These are phyloP conservation scores for Yarrowia sp. DNA, from an alignment of 805 yeast genomes.

Conservation along the genomic window DNA sequence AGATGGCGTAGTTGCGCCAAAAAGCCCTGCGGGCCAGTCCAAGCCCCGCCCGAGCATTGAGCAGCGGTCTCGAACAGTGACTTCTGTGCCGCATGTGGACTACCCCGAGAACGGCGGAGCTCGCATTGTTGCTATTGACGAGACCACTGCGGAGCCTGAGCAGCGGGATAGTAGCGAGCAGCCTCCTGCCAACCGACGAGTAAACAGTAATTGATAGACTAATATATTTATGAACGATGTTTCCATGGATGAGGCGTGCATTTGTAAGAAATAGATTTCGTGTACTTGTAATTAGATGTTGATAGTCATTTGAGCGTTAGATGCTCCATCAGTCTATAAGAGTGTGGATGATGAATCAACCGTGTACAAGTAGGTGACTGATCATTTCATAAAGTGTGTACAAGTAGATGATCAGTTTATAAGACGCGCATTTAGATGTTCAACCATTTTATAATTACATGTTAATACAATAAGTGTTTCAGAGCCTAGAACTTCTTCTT, in stretches of 20 bases:
- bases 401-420: too few species aligned
- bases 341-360: too few species aligned
- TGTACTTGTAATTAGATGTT: too few species aligned
- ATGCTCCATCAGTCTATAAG: too few species aligned
- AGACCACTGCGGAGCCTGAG: not conserved
- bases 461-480: not conserved
- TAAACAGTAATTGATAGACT: slow-evolving; percentile 25
- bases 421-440: too few species aligned
- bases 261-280: too few species aligned
- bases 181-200: slow-evolving; percentile 16
- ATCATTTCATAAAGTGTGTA: too few species aligned
- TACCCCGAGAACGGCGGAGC: slow-evolving; percentile 17
- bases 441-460: not conserved
- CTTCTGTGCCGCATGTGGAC: slow-evolving; percentile 19
- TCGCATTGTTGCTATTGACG: slow-evolving; percentile 8
- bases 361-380: too few species aligned
- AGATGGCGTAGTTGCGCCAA: slow-evolving; percentile 10
- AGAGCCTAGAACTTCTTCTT: not conserved
- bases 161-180: not conserved
- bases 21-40: not conserved
- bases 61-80: slow-evolving; percentile 23
- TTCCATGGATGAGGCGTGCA: too few species aligned
- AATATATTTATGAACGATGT: slow-evolving; percentile 21
- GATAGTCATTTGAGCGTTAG: too few species aligned
- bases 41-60: slow-evolving; percentile 15